Base-by-base conservation (phyloP, 305 asterid species). In the Nicotiana rustica region DNA sequence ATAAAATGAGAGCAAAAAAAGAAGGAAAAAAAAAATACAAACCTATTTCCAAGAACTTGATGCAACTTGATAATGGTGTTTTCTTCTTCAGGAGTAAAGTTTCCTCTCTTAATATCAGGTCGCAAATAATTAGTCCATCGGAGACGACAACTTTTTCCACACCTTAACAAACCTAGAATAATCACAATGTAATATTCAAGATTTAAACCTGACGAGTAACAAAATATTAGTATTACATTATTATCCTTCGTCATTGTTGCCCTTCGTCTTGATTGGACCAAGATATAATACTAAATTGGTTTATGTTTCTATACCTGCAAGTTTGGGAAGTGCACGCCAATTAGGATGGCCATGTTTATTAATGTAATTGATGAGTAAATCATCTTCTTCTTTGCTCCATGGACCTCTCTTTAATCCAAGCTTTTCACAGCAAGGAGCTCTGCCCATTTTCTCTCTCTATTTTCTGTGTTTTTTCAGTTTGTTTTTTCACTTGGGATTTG, bases 241-340 rank as follows among this genome's bases (percentile, higher is more conserved):
- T 8, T 7, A 10, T 41, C 12, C 13, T 7, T 60, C 12, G 1
- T 3, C 56, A 69, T 69, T 69, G 10, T 18, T 38, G 10, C 0
- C 76, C 18, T 69, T 68, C 4, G 55, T 67, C 19, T 0, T 13
- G 12, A 25, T 25, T 25, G 47, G 47, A 41, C 10, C 1, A 38
- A 0, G 47, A 38, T 2, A 38, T 2, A 13, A 49, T 49, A 2
- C n/a, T 52, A 52, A 12, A 12, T 52, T 13, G 17, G 5, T 52
- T 14, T 4, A 52, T 52, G 59, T 52, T 52, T 13, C 4, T 88
- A 93, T 33, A 33, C 97, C 97, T 19, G 96, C 94, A 71, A 68
- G 88, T 70, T 89, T 86, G 55, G 97, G 97, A 35, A 92, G 95
- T 12, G 91, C 85, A 79, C 97, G 88, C 97, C 97, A 93, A 73